Evolutionary conservation across 768 basidiomycete species (phyloP), one percentile per base, ranked within the genome.

Genomic region (Lactarius indigo): DNA sequence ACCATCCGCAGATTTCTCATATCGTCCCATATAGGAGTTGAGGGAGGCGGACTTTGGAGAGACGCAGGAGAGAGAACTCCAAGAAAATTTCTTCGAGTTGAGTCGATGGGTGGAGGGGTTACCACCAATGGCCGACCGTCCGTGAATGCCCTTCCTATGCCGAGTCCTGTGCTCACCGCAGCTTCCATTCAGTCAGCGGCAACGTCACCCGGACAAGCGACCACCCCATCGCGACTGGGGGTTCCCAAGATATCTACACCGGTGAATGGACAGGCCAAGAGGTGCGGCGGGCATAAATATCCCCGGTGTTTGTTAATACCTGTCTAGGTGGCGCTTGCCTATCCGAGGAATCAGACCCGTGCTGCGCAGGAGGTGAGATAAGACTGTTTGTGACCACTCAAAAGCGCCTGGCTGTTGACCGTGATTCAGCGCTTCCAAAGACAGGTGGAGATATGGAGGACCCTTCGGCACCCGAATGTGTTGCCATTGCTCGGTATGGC

Each of bases 401-500:
- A 30, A 42, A 13, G 35, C 18, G 13, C 28, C 28, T 26, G 28
- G 44, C 8, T 5, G 30, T 52, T 55, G 30, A 41, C 23, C 23
- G 26, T 13, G 10, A 28, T 26, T 42, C 41, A 70, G 69, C 63
- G 68, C 35, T 70, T 70, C 35, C 39, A 18, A 33, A 35, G 59
- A 50, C 68, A 70, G 18, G 69, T 70, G 10, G 69, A 69, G 50
- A 69, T 64, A 56, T 70, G 69, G 69, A 69, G 68, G 62, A 39
- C 61, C 8, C 55, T 70, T 15, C 57, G 57, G 37, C 69, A 70
- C 39, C 59, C 62, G 13, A 70, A 70, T 44, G 65, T 70, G 17
- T 30, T 66, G 31, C 59, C 39, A 35, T 57, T 70, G 26, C 63
- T 64, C 12, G 69, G 69, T 47, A 70, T 69, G 15, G 56, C 68